phyloP scores from a whole-genome alignment of 2,329 filamentous ascomycete genomes.

The Fusarium sp. region DNA sequence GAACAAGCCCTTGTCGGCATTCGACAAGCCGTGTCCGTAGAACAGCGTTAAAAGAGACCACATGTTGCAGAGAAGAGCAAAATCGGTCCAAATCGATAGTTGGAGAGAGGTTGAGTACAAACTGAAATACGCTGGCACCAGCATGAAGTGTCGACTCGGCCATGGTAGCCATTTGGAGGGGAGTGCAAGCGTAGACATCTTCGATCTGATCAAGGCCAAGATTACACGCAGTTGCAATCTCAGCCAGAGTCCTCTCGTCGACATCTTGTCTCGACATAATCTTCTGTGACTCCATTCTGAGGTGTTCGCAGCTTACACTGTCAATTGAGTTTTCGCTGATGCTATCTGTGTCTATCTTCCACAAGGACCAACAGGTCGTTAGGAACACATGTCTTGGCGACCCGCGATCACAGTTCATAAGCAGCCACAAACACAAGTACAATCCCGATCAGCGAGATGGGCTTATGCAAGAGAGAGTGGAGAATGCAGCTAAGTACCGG shows the following conservation, averaged over 20 bases:
- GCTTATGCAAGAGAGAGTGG: neutral
- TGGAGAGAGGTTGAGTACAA: conserved; percentile 4
- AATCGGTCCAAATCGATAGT: conserved; percentile 1
- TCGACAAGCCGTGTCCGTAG: conserved; percentile 10
- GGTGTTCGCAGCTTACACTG: too few relatives aligned
- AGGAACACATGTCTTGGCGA: too few relatives aligned
- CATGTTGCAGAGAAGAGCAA: neutral
- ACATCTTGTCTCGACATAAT: neutral
- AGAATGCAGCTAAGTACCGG: neutral
- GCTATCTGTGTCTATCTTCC: too few relatives aligned
- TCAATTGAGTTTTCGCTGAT: too few relatives aligned
- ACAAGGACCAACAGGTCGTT: too few relatives aligned
- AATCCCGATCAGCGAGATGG: neutral
- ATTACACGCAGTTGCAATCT: conserved; percentile 11
- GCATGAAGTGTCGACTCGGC: conserved; percentile 9
- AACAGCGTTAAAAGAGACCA: conserved; percentile 6
- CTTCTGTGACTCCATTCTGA: too few relatives aligned
- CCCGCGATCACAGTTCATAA: too few relatives aligned
- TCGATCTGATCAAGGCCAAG: conserved; percentile 12
- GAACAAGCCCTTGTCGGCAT: conserved; percentile 11
- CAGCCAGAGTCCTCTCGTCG: conserved; percentile 4
- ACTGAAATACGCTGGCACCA: conserved; percentile 8
- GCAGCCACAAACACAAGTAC: neutral
- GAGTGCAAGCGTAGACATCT: conserved; percentile 19
- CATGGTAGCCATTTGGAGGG: conserved; percentile 12